Evolutionary conservation across 768 basidiomycete species (phyloP).

Genomic region (Exidia glandulosa): DNA sequence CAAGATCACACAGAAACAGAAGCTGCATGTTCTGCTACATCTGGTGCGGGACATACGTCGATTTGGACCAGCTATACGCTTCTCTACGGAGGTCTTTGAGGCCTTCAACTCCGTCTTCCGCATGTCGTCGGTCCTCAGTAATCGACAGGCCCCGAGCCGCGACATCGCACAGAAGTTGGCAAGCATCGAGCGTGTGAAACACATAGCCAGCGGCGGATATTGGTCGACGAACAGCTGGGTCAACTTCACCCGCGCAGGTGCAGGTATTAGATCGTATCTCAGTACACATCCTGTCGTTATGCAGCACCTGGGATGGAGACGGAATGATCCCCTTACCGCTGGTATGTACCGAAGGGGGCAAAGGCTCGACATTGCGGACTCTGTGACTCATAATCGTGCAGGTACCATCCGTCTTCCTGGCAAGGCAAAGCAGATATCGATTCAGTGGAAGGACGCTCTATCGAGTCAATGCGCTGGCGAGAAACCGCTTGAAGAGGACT

Average conservation of each 20-base stretch:
- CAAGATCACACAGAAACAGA: conserved; percentile 21
- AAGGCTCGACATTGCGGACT: too few species aligned
- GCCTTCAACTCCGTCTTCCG: not conserved
- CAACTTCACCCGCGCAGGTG: conserved; percentile 3
- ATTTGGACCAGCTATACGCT: conserved; percentile 4
- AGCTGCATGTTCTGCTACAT: conserved; percentile 25
- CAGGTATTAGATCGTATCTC: conserved; percentile 8
- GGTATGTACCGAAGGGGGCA: too few species aligned
- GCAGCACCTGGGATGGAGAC: too few species aligned
- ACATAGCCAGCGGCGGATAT: not conserved
- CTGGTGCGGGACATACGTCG: conserved; percentile 14
- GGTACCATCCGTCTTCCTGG: too few species aligned
- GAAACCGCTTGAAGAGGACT: too few species aligned
- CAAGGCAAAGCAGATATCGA: too few species aligned
- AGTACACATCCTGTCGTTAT: conserved; percentile 5
- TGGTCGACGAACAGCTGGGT: not conserved
- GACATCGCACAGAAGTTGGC: not conserved
- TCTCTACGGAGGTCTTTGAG: too few species aligned
- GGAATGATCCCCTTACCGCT: too few species aligned
- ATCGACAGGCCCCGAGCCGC: not conserved
- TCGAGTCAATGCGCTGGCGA: too few species aligned
- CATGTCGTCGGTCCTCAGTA: not conserved
- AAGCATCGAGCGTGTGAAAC: not conserved
- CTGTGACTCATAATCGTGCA: too few species aligned
- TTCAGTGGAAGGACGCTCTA: too few species aligned